These are phyloP conservation scores for Rhodotorula sp. DNA, from an alignment of 1,284 basidiomycete genomes.

Conservation along the genomic window DNA sequence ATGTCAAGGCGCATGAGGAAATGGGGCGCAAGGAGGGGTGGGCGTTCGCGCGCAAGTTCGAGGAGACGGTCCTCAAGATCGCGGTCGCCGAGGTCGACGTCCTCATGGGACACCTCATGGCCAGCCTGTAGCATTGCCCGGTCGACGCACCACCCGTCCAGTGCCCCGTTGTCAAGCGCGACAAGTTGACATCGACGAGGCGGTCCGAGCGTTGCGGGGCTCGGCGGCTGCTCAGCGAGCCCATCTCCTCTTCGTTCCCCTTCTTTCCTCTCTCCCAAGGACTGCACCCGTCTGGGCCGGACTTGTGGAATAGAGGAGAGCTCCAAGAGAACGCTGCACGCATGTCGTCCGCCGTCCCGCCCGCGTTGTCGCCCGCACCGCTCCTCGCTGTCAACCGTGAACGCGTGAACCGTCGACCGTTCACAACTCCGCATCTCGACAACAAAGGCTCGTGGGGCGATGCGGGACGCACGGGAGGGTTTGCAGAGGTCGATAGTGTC, in stretches of 20 bases:
- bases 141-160: neutral
- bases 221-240: too few species aligned
- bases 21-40: slow-evolving; percentile 52
- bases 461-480: too few species aligned
- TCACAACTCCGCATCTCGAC: too few species aligned
- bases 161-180: neutral
- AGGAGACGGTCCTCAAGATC: slow-evolving; percentile 35
- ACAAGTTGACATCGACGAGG: neutral
- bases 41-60: slow-evolving; percentile 33
- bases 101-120: slow-evolving; percentile 32
- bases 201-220: too few species aligned
- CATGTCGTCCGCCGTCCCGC: too few species aligned
- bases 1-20: slow-evolving; percentile 56
- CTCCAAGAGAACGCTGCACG: neutral
- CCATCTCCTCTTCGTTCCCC: neutral
- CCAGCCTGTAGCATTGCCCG: neutral
- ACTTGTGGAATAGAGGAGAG: neutral
- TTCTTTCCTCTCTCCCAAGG: slow-evolving; percentile 1
- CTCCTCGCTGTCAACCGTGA: too few species aligned
- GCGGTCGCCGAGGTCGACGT: slow-evolving; percentile 36
- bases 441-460: too few species aligned
- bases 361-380: too few species aligned
- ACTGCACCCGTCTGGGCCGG: neutral
- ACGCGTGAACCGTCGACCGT: too few species aligned
- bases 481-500: neutral